Evolutionary conservation across 148 eudicot species (phyloP).

Genomic region (Cornus suecica): DNA sequence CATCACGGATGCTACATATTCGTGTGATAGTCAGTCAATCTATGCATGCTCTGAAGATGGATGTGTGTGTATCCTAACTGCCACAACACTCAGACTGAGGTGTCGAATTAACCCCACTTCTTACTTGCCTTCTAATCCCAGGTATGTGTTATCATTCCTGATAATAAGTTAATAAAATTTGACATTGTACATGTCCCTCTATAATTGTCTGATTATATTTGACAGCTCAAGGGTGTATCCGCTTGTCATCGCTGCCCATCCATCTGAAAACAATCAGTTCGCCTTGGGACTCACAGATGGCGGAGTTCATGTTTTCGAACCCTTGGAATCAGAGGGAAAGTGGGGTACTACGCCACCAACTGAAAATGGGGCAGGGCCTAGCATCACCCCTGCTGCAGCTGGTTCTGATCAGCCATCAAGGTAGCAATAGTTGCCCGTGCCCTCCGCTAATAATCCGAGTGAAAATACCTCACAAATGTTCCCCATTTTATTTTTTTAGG

Average conservation of each 20-base stretch:
- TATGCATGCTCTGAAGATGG: constrained; percentile 54
- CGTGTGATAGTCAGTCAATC: constrained; percentile 59
- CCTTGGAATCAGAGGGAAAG: constrained; percentile 58
- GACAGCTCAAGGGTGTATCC: constrained; percentile 50
- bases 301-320: constrained; percentile 64
- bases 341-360: constrained; percentile 55
- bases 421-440: constrained; percentile 9
- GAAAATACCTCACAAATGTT: constrained; percentile 2
- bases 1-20: constrained; percentile 61
- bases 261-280: constrained; percentile 57
- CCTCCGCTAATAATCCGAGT: not conserved
- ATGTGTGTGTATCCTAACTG: constrained; percentile 31
- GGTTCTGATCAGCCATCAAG: constrained; percentile 44
- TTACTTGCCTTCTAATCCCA: constrained; percentile 40
- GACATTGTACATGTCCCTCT: not conserved
- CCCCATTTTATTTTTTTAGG: constrained; percentile 8
- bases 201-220: constrained; percentile 4
- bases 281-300: constrained; percentile 80
- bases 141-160: constrained; percentile 27
- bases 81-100: constrained; percentile 38
- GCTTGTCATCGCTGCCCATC: constrained; percentile 63
- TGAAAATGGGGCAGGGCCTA: constrained; percentile 52
- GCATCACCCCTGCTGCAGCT: constrained; percentile 29
- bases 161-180: not conserved
- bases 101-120: constrained; percentile 56